A percentile compares a stretch with the other conserved stretches of the same genome.
Evolutionary conservation across 257 asterid genomes (phyloP).

Genomic region (Scutellaria galericulata): DNA sequence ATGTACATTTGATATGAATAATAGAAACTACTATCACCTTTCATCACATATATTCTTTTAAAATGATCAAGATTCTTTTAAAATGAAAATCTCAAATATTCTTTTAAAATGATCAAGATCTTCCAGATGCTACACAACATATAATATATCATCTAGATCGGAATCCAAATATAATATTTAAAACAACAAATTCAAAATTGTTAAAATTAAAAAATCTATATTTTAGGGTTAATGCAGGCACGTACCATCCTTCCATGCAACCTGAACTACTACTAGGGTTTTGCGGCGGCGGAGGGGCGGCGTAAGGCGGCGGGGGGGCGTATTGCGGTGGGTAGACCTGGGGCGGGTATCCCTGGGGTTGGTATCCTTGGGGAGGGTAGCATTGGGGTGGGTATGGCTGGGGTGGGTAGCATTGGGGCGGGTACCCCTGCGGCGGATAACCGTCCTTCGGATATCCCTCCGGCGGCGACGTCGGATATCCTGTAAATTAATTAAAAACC

Average conservation of each 20-base stretch:
- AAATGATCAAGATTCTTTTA: too few relatives aligned
- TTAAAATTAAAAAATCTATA: too few relatives aligned
- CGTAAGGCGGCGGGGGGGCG: constrained; percentile 28
- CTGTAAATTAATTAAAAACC: constrained; percentile 28
- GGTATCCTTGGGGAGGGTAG: constrained; percentile 48
- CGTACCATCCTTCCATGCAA: constrained; percentile 66
- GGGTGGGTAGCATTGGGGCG: constrained; percentile 56
- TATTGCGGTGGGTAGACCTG: constrained; percentile 45
- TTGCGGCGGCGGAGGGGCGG: constrained; percentile 48
- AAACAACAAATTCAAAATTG: too few relatives aligned
- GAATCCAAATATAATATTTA: too few relatives aligned
- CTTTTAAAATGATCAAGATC: too few relatives aligned
- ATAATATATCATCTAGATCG: too few relatives aligned
- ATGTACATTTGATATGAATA: too few relatives aligned
- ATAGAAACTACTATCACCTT: too few relatives aligned
- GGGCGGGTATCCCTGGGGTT: constrained; percentile 14
- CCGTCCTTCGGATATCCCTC: constrained; percentile 55
- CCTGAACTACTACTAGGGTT: constrained; percentile 41
- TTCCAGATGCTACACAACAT: too few relatives aligned
- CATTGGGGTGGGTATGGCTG: constrained; percentile 17
- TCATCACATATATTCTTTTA: too few relatives aligned
- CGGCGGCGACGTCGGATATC: constrained; percentile 54
- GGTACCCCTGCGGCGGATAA: constrained; percentile 56
- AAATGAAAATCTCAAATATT: too few relatives aligned
- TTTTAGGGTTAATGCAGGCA: not conserved